These are phyloP conservation scores for Globisporangium paddicum DNA, from an alignment of 352 stramenopile genomes.

Conservation along the genomic window DNA sequence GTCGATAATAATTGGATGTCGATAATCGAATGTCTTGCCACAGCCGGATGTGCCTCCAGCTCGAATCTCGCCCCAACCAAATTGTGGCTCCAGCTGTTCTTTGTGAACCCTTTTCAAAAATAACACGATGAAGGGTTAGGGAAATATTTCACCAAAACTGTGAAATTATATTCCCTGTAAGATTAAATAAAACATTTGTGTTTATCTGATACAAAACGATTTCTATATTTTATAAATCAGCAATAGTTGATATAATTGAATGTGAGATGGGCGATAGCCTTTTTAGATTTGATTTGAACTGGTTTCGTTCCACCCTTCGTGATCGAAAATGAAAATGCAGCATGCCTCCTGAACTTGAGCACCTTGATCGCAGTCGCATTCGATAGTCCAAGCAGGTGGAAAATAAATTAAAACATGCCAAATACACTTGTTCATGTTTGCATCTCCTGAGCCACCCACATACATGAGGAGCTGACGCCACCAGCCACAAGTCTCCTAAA, in stretches of 20 bases:
- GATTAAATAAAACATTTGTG: no score
- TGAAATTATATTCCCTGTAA: not conserved
- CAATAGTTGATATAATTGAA: not conserved
- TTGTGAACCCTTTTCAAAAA: not conserved
- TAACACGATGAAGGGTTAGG: constrained; percentile 1
- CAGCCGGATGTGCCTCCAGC: no score
- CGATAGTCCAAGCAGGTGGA: no score
- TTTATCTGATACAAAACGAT: not conserved
- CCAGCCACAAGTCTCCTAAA: no score
- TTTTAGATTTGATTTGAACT: not conserved
- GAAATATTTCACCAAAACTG: no score
- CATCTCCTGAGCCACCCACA: no score
- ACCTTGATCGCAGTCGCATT: not conserved
- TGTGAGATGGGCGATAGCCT: not conserved
- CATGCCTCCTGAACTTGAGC: not conserved
- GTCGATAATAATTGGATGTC: no score
- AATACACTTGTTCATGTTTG: no score
- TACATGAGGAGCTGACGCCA: no score
- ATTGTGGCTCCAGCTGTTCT: not conserved
- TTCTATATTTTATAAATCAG: not conserved
- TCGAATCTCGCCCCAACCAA: no score
- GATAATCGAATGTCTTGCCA: no score
- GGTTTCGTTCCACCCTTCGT: not conserved
- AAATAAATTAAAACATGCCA: no score
- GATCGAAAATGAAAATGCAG: not conserved